Base-by-base conservation (phyloP, 306 rosid genomes). In the Purshia tridentata region DNA sequence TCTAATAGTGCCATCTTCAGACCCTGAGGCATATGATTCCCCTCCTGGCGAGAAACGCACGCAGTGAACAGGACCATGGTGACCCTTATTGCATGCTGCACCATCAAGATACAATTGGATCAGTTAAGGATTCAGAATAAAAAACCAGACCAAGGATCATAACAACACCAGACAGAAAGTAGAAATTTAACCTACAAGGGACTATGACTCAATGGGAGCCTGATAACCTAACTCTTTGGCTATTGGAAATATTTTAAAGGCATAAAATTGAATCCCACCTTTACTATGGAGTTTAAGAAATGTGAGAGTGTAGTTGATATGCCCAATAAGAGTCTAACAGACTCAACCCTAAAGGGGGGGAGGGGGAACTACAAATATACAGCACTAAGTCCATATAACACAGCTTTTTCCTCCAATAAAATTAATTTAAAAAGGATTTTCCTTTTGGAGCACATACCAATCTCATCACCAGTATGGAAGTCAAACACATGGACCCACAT, bases 31-130 rank as follows among this genome's bases (percentile, higher is more conserved):
- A 76, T 92, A 95, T 10, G 99, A 95, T 84, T 95, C 99, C 72
- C 99, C 99, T 42, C 97, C 98, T 4, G 99, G 99, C 1, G 99
- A 90, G 80, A 95, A 95, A 29, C 98, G 96, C 70, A 95, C 84
- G 51, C 98, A 95, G 80, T 95, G 99, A 6, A 95, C 98, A 15
- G 99, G 99, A 77, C 99, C 99, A 65, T 95, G 99, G 83, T 95
- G 99, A 65, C 99, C 99, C 85, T 92, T 95, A 80, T 95, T 95
- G 87, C 99, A 95, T 20, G 88, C 99, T 95, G 89, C 85, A 29
- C 35, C 35, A 91, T 69, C 48, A 23, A 84, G 46, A 75, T 41
- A 58, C 44, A 77, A 29, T 10, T 6, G 8, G 46, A 12, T 55
- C 22, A 48, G 20, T 22, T 12, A 18, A 72, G 42, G 47, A 47